phyloP scores from a whole-genome alignment of 2,329 filamentous ascomycete species.

The Xylariaceae sp. region DNA sequence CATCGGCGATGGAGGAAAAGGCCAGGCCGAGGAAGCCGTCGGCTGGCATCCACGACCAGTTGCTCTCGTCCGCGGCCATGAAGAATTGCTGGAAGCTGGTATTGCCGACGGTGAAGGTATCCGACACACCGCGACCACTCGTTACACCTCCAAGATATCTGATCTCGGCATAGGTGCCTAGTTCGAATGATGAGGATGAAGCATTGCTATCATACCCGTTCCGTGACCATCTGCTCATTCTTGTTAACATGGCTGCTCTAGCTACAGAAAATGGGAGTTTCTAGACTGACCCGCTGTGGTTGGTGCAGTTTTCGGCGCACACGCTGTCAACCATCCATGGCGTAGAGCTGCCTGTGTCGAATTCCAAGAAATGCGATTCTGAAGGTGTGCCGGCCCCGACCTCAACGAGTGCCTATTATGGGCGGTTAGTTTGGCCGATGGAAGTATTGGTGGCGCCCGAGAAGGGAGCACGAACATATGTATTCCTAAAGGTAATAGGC shows the following conservation, averaged over 20 bases:
- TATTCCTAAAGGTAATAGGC: slow-evolving; percentile 9
- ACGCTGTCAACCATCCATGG: slow-evolving; percentile 27
- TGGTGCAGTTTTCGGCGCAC: slow-evolving; percentile 23
- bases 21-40: slow-evolving; percentile 33
- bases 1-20: slow-evolving; percentile 28
- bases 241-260: background rate
- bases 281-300: slow-evolving; percentile 18
- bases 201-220: slow-evolving; percentile 22
- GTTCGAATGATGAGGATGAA: slow-evolving; percentile 22
- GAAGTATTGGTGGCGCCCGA: too few species aligned
- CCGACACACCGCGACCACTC: slow-evolving; percentile 21
- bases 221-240: slow-evolving; percentile 17
- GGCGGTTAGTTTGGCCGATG: background rate
- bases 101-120: slow-evolving; percentile 18
- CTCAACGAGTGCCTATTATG: slow-evolving; percentile 7
- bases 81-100: slow-evolving; percentile 25
- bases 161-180: slow-evolving; percentile 19
- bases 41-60: slow-evolving; percentile 24
- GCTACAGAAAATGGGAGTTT: background rate
- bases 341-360: slow-evolving; percentile 33
- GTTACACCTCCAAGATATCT: slow-evolving; percentile 28
- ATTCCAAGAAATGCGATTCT: slow-evolving; percentile 23
- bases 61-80: slow-evolving; percentile 25
- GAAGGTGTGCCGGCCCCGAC: slow-evolving; percentile 25
- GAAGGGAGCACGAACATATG: slow-evolving; percentile 7